phyloP scores from a whole-genome alignment of 1,284 basidiomycete genomes.

The Termitomyces sp. region DNA sequence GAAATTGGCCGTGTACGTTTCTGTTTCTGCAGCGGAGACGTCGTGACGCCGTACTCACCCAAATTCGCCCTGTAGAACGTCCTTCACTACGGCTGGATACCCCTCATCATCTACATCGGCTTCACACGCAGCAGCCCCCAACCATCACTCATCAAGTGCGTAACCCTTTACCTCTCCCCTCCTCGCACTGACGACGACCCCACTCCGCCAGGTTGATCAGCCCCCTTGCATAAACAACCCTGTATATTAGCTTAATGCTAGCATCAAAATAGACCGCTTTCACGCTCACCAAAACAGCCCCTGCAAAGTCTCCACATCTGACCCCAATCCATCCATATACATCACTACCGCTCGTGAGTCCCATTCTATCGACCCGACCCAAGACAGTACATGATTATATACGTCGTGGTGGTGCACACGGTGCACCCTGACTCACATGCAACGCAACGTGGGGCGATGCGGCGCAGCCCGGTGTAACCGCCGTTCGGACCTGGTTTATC shows the following conservation, averaged over 20 bases:
- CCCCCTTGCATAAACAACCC: constrained; percentile 68
- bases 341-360: constrained; percentile 23
- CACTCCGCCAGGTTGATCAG: constrained; percentile 69
- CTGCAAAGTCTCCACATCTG: neutral
- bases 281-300: neutral
- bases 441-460: constrained; percentile 10
- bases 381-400: constrained; percentile 54
- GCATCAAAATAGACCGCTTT: constrained; percentile 13
- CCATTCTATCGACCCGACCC: constrained; percentile 6
- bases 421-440: constrained; percentile 34
- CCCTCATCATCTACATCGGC: constrained; percentile 89
- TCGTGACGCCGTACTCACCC: constrained; percentile 9
- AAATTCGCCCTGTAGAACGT: constrained; percentile 55
- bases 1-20: constrained; percentile 72
- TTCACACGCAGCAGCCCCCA: constrained; percentile 86
- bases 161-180: constrained; percentile 23
- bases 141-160: constrained; percentile 90
- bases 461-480: constrained; percentile 41
- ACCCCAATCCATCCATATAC: neutral
- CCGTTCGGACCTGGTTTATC: constrained; percentile 44
- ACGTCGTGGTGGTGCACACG: constrained; percentile 57
- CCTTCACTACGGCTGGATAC: constrained; percentile 91
- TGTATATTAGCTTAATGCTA: constrained; percentile 20
- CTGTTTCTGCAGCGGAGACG: constrained; percentile 25
- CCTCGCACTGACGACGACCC: constrained; percentile 12